Evolutionary conservation across 2,329 filamentous ascomycete genomes (phyloP).

Genomic region (Cladosporium sp.): DNA sequence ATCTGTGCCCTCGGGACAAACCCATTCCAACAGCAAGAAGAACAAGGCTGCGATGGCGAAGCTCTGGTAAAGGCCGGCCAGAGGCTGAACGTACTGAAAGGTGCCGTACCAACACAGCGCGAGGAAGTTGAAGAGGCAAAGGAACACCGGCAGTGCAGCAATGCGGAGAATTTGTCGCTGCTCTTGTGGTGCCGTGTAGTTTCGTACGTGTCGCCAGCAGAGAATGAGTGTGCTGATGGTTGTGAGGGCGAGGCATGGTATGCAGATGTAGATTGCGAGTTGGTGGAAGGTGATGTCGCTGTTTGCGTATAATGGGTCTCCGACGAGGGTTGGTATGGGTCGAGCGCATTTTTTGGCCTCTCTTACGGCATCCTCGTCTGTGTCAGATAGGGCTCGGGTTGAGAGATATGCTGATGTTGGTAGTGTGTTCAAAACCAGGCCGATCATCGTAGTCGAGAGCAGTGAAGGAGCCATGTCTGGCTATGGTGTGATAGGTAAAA

Average conservation of each 20-base stretch:
- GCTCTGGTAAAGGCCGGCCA: slow-evolving; percentile 17
- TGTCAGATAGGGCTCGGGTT: neutral
- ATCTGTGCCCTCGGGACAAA: slow-evolving; percentile 18
- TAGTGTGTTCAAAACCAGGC: neutral
- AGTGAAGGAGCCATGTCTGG: neutral
- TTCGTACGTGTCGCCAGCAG: slow-evolving; percentile 15
- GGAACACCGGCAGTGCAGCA: slow-evolving; percentile 15
- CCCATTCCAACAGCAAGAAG: slow-evolving; percentile 18
- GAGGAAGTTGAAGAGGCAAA: slow-evolving; percentile 18
- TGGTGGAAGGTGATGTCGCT: slow-evolving; percentile 18
- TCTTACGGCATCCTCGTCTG: neutral
- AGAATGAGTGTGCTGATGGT: slow-evolving; percentile 12
- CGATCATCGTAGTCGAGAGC: neutral
- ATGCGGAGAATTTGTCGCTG: slow-evolving; percentile 21
- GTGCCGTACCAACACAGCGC: slow-evolving; percentile 16
- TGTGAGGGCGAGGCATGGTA: slow-evolving; percentile 11
- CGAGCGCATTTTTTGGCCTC: slow-evolving; percentile 16
- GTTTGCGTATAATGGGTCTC: slow-evolving; percentile 12
- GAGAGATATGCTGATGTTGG: neutral
- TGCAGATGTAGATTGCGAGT: slow-evolving; percentile 17
- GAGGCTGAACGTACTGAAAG: slow-evolving; percentile 17
- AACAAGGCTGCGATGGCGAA: slow-evolving; percentile 20
- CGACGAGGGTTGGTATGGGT: slow-evolving; percentile 12
- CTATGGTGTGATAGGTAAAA: neutral
- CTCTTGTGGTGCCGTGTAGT: slow-evolving; percentile 19